Evolutionary conservation across 139 green algal species (phyloP).

Genomic region (Chlorella sp.): DNA sequence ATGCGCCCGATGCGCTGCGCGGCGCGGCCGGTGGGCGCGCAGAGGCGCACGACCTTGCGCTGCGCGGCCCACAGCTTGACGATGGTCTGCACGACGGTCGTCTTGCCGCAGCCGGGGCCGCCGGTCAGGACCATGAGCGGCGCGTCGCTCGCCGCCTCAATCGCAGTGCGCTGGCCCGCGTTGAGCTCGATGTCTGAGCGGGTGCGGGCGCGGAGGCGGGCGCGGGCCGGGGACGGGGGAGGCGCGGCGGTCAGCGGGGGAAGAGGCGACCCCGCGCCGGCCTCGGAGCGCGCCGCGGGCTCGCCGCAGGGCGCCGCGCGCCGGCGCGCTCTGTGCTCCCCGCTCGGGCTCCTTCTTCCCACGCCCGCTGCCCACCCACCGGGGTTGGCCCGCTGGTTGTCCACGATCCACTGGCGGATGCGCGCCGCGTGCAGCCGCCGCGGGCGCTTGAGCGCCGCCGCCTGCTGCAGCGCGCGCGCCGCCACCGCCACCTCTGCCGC

Average conservation of each 20-base stretch:
- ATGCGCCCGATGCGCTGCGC: slow-evolving; percentile 59
- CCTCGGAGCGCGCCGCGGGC: no score
- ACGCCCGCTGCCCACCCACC: no score
- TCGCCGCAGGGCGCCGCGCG: no score
- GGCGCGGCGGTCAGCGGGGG: neutral
- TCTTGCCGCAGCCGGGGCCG: slow-evolving; percentile 78
- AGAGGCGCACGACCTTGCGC: slow-evolving; percentile 54
- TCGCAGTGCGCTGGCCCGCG: slow-evolving; percentile 49
- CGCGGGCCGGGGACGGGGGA: neutral
- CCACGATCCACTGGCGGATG: slow-evolving; percentile 28
- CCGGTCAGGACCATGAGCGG: slow-evolving; percentile 71
- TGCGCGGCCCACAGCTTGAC: slow-evolving; percentile 54
- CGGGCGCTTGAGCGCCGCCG: neutral
- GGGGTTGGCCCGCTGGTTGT: slow-evolving; percentile 25
- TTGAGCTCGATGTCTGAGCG: slow-evolving; percentile 34
- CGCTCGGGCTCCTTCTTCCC: no score
- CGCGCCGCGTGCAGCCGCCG: neutral
- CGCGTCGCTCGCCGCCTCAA: slow-evolving; percentile 44
- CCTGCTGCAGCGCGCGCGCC: neutral
- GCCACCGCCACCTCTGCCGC: slow-evolving; percentile 16
- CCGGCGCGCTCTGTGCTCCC: no score
- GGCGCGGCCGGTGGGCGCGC: slow-evolving; percentile 70
- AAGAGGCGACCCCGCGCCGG: no score
- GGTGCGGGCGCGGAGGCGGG: neutral
- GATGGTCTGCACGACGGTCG: slow-evolving; percentile 52